Evolutionary conservation across 2,329 filamentous ascomycete genomes (phyloP), one percentile per base, ranked within the genome.

Genomic region (Dryadomyces quercivorus): DNA sequence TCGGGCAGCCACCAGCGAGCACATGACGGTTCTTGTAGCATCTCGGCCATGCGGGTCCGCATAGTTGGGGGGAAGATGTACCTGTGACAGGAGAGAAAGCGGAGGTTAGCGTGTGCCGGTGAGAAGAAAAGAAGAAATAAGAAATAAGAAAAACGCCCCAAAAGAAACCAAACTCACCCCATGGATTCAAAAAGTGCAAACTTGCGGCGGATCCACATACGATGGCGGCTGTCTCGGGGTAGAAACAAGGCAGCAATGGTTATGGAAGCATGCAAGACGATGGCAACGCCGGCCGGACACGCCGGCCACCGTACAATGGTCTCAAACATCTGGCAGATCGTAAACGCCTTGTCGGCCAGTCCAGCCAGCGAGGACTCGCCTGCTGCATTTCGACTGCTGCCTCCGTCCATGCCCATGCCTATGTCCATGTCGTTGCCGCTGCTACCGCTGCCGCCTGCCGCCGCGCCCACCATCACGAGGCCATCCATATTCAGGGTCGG

Each of bases 1-100:
- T 93, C 79, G 2, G 90, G 88, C 2, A 96, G 77, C 93, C 93
- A 98, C 88, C 90, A 96, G 55, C 84, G 76, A 47, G 80, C 80
- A 53, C 90, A 81, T 20, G 84, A 81, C 15, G 81, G 77, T 46
- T 88, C 79, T 57, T 78, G 74, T 75, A 93, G 95, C 22, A 88
- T 67, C 49, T 86, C 78, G 36, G 86, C 82, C 77, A 97, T 85
- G 60, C 84, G 84, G 36, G 72, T 75, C 56, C 92, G 85, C 62
- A 92, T 83, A 13, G 80, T 80, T 34, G 81, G 73, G 1, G 91
- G 85, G 61, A 88, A 91, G 22, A 95, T 86, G 65, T 94, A 95
- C 43, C 92, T 96, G 58, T 16, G 47, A 31, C 10, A 38, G 18
- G 26, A 31, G 46, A 52, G 40, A 46, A 43, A 34, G 36, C 16